Base-by-base conservation (phyloP, 139 green algal genomes). In the Eudorina sp. region DNA sequence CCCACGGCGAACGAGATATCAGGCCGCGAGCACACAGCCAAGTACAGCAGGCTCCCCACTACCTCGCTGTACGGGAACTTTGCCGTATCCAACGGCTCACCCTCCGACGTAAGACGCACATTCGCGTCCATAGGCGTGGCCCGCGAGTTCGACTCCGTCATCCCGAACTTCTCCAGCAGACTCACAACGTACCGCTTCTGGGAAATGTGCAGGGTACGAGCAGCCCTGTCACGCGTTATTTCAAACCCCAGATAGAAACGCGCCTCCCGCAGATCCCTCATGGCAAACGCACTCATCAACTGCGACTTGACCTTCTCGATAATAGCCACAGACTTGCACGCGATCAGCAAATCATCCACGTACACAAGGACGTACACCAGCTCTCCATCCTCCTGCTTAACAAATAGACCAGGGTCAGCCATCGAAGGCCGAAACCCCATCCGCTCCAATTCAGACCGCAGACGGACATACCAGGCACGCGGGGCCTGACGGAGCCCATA, bases 401-500 rank as follows among this genome's bases (percentile, higher is more conserved):
- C 60, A 60, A 89, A 95, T 29, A 95, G 64, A 3, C 77, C 85
- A n/a, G 91, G 82, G 31, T 95, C 92, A n/a, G 80, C 74, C 0
- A 68, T 36, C 11, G 88, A 90, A 18, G 73, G 51, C 27, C 75
- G 48, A 73, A 91, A 92, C 14, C 88, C 89, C 64, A 92, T 38
- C 0, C n/a, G 18, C 46, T 89, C 55, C 46, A 95, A 73, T 36
- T 53, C 74, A 11, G 55, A n/a, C 81, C 87, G 87, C 3, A 92
- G 81, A 31, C 79, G 55, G 14, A 53, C 79, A 55, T 95, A 60
- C 91, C 93, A 95, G 0, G 82, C 84, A 21, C 93, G 81, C 11
- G 89, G 88, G 38, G 93, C 91, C 76, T 94, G 93, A 34, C 88
- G 88, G 11, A 95, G 77, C 0, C 93, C 91, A 53, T 95, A 94